Base-by-base conservation (phyloP, 225 moss, liverwort and hornwort species). In the Anthoceros angustus region DNA sequence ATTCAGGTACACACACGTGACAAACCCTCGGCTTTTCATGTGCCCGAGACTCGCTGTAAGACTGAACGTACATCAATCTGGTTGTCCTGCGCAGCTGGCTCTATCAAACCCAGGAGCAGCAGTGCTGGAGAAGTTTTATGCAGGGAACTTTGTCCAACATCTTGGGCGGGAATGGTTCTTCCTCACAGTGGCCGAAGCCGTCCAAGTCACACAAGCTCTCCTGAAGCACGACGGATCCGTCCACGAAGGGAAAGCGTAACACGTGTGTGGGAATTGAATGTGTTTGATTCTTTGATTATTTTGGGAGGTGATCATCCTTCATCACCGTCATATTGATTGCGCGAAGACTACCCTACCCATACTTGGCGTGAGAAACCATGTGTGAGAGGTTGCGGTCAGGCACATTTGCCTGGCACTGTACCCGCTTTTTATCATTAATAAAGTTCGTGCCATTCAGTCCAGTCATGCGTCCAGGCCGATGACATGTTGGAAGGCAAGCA, bases 101-200 rank as follows among this genome's bases (percentile, higher is more conserved):
- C 64, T 80, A 14, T 69, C 80, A 39, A 80, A 80, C 62, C 80
- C 80, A 26, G 69, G 66, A 8, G 24, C 71, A 4, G 68, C 60
- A 18, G 71, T 80, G 23, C 64, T 80, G 5, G 45, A 64, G 42
- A 74, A 66, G 14, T 64, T 80, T 8, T 63, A 42, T 25, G 61
- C 20, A 0, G 74, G 76, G 6, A 70, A 69, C 2, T 74, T 80
- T n/a, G 63, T 71, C 3, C 50, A 62, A 32, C 11, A 63, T 25
- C 18, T 80, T 7, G 80, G 80, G 38, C 77, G 45, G 15, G 77
- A 80, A 43, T 80, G 77, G 77, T 74, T 77, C 62, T 80, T 80
- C 48, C 45, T 80, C 20, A 73, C 76, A 0, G 80, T 72, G 1
- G 68, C 62, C 2, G 73, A 80, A 62, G 80, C 70, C 5, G 76